phyloP scores from a whole-genome alignment of 2,329 filamentous ascomycete species.

The Zopfia rhizophila region DNA sequence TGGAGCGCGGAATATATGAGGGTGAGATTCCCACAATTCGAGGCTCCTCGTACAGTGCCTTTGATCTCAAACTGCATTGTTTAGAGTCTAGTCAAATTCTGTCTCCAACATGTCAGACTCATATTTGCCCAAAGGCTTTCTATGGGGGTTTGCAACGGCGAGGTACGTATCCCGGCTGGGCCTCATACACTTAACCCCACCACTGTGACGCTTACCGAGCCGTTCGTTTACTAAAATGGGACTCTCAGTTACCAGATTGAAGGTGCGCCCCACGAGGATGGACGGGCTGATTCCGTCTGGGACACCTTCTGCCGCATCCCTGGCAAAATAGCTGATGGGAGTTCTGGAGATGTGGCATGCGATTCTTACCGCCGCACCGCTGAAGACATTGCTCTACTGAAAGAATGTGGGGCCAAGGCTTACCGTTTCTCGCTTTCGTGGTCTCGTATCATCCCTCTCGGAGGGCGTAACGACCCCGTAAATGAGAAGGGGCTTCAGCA shows the following conservation, averaged over 20 bases:
- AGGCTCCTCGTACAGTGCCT: conserved; percentile 9
- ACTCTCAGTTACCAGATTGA: conserved; percentile 84
- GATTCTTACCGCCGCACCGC: conserved; percentile 85
- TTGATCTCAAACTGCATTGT: conserved; percentile 9
- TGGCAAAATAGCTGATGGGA: conserved; percentile 84
- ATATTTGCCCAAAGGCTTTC: conserved; percentile 51
- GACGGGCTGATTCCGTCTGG: conserved; percentile 86
- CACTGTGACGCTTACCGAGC: conserved; percentile 21
- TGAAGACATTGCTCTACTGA: conserved; percentile 81
- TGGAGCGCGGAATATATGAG: conserved; percentile 44
- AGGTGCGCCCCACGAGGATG: conserved; percentile 77
- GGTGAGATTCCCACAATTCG: conserved; percentile 30
- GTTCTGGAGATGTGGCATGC: conserved; percentile 80
- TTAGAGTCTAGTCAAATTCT: conserved; percentile 1
- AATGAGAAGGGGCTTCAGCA: conserved; percentile 81
- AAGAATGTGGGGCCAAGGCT: conserved; percentile 74
- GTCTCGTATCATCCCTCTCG: conserved; percentile 86
- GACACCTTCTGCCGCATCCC: conserved; percentile 85
- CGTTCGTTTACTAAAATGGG: conserved; percentile 31
- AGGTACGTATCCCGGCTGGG: conserved; percentile 43
- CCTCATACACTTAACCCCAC: conserved; percentile 36
- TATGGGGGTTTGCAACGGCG: conserved; percentile 56
- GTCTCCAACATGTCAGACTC: conserved; percentile 46
- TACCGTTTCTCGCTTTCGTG: conserved; percentile 89
- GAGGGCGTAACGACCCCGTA: conserved; percentile 82